A percentile compares a stretch with the other conserved stretches of the same genome.
These are phyloP conservation scores for Yarrowia sp. DNA, from an alignment of 805 yeast species.

Conservation along the genomic window DNA sequence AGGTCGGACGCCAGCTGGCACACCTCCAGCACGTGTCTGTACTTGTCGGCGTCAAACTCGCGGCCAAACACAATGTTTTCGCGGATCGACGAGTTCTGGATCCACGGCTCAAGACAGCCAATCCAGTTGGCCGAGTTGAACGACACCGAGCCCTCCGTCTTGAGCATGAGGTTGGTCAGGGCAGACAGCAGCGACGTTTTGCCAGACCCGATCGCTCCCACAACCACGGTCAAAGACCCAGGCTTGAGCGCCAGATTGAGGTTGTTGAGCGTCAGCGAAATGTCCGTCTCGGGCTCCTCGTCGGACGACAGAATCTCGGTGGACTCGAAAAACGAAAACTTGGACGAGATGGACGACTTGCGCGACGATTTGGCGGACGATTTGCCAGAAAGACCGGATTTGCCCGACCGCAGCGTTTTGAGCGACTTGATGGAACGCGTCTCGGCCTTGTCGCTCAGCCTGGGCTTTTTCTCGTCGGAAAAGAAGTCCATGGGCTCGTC, in stretches of 20 bases:
- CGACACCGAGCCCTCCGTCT: slow-evolving; percentile 58
- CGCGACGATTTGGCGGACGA: slow-evolving; percentile 15
- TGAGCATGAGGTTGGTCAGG: slow-evolving; percentile 72
- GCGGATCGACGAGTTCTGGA: slow-evolving; percentile 77
- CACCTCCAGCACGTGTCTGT: slow-evolving; percentile 61
- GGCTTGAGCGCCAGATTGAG: not conserved
- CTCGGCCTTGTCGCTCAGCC: not conserved
- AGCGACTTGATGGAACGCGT: not conserved
- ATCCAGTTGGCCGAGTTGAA: slow-evolving; percentile 59
- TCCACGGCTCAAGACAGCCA: slow-evolving; percentile 79
- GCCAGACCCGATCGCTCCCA: slow-evolving; percentile 85
- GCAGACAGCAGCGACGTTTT: slow-evolving; percentile 77
- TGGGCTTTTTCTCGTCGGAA: not conserved
- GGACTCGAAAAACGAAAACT: slow-evolving; percentile 18
- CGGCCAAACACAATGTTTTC: slow-evolving; percentile 77
- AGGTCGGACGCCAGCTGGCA: slow-evolving; percentile 75
- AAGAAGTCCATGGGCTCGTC: slow-evolving; percentile 3
- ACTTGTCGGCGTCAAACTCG: slow-evolving; percentile 58
- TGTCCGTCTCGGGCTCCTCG: slow-evolving; percentile 50
- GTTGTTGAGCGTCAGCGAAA: not conserved
- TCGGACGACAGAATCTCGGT: not conserved
- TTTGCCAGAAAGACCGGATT: not conserved
- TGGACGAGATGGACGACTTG: slow-evolving; percentile 14
- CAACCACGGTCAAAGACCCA: slow-evolving; percentile 75
- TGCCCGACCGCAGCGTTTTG: not conserved